phyloP scores from a whole-genome alignment of 768 basidiomycete genomes.

The Podaxis sp. region DNA sequence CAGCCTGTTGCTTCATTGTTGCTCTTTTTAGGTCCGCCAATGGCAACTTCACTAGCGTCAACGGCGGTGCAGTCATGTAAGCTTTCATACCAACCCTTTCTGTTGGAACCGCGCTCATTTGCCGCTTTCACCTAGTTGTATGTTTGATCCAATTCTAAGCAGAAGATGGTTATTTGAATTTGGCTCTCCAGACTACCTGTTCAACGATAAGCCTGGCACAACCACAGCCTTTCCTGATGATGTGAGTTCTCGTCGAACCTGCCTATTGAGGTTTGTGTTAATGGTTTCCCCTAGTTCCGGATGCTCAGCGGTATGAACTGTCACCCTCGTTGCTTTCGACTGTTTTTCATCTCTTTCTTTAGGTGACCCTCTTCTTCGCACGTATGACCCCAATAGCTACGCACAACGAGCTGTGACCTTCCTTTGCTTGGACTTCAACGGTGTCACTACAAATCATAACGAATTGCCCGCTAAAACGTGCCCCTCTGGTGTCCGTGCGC shows the following conservation, averaged over 20 bases:
- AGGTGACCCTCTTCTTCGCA: conserved; percentile 45
- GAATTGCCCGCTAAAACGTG: conserved; percentile 38
- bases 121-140: conserved; percentile 28
- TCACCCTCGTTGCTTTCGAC: background rate
- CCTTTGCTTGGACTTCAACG: conserved; percentile 48
- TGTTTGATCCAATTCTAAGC: conserved; percentile 8
- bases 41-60: conserved; percentile 43
- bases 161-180: background rate
- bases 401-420: conserved; percentile 50
- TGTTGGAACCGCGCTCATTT: conserved; percentile 4
- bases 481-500: conserved; percentile 49
- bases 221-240: conserved; percentile 57
- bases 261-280: conserved; percentile 11
- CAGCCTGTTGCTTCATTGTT: background rate
- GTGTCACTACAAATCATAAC: conserved; percentile 36
- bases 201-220: conserved; percentile 42
- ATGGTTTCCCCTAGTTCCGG: conserved; percentile 39
- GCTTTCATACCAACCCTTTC: conserved; percentile 19
- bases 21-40: conserved; percentile 37
- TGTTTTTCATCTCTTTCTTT: background rate
- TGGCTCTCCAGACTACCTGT: conserved; percentile 43
- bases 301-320: conserved; percentile 46
- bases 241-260: conserved; percentile 29
- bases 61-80: conserved; percentile 46
- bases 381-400: conserved; percentile 42